phyloP scores from a whole-genome alignment of 805 yeast species.

The Soucietia sequanensis region DNA sequence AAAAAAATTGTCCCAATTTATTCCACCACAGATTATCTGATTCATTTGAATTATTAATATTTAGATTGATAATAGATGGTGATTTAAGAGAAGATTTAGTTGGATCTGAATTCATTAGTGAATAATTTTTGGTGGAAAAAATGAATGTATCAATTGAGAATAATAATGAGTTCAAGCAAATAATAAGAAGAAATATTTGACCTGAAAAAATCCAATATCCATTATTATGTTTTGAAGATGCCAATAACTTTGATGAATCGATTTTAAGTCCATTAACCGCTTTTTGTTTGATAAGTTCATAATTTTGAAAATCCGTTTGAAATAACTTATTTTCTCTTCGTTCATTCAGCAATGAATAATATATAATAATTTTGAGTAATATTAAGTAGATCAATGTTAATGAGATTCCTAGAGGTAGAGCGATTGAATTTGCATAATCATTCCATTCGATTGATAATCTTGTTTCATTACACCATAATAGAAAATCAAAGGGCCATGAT shows the following conservation, averaged over 20 bases:
- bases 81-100: conserved; percentile 1
- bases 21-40: conserved; percentile 2
- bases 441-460: conserved; percentile 43
- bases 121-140: conserved; percentile 25
- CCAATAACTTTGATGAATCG: neutral
- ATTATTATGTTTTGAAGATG: neutral
- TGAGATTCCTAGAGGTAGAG: conserved; percentile 29
- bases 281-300: conserved; percentile 26
- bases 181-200: neutral
- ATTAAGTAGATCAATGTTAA: conserved; percentile 16
- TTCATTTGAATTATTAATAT: conserved; percentile 4
- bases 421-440: conserved; percentile 26
- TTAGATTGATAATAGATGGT: conserved; percentile 3
- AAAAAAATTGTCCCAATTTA: conserved; percentile 4
- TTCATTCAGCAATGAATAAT: conserved; percentile 24
- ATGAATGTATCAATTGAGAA: conserved; percentile 13
- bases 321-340: conserved; percentile 33
- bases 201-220: conserved; percentile 1
- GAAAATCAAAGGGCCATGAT: conserved; percentile 37
- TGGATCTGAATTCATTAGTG: conserved; percentile 32
- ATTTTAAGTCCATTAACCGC: conserved; percentile 1
- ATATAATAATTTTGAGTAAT: conserved; percentile 19
- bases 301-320: conserved; percentile 32
- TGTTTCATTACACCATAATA: conserved; percentile 35
- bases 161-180: conserved; percentile 14